These are phyloP conservation scores for Trypanosoma cruzi DNA, from an alignment of 208 protist genomes.

Conservation along the genomic window DNA sequence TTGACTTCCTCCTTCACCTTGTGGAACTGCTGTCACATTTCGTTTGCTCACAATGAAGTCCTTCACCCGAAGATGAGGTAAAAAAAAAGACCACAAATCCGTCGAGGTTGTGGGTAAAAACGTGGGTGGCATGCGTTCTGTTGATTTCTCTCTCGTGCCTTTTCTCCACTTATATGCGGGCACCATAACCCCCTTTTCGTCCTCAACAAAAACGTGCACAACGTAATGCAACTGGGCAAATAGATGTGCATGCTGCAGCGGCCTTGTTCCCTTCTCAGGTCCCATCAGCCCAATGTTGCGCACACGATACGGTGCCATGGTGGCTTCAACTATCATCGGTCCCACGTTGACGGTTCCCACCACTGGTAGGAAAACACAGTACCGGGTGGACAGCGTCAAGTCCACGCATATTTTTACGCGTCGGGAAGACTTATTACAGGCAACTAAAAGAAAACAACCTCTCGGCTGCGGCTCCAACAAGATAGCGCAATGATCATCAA, in stretches of 20 bases:
- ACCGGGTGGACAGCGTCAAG: constrained; percentile 6
- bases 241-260: background rate
- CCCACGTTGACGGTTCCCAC: background rate
- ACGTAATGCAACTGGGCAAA: background rate
- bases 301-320: constrained; percentile 10
- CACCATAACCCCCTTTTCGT: constrained; percentile 13
- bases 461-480: constrained; percentile 1
- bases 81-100: background rate
- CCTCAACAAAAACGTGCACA: constrained; percentile 9
- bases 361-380: constrained; percentile 10
- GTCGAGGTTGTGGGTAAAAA: background rate
- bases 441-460: background rate
- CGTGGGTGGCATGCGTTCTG: background rate
- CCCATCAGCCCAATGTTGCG: constrained; percentile 10
- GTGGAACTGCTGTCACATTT: background rate
- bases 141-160: background rate
- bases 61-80: background rate
- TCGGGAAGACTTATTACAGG: background rate
- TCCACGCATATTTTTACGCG: constrained; percentile 13
- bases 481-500: constrained; percentile 14
- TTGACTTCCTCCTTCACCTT: background rate
- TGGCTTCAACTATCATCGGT: constrained; percentile 9
- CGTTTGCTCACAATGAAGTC: background rate
- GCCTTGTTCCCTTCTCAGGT: background rate
- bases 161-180: constrained; percentile 3